Percentiles rank a stretch among this genome's conserved stretches.
Evolutionary conservation across 2,329 filamentous ascomycete species (phyloP).

Genomic region (Colletotrichum sansevieriae): DNA sequence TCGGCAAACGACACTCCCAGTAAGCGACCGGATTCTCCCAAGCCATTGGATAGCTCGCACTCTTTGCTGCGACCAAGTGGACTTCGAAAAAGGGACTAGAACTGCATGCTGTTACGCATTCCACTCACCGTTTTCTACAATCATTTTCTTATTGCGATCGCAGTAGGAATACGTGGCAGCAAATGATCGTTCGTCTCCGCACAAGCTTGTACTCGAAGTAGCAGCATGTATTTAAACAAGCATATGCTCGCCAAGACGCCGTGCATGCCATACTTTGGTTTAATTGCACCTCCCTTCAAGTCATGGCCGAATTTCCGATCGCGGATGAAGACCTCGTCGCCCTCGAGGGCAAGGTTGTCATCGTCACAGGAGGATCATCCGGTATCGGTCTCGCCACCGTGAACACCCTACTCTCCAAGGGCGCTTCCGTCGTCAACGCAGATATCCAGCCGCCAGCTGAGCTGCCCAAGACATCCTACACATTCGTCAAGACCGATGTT

Average conservation of each 20-base stretch:
- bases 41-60: not conserved
- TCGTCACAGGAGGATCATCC: slow-evolving; percentile 78
- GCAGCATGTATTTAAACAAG: not conserved
- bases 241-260: slow-evolving; percentile 4
- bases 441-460: slow-evolving; percentile 61
- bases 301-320: slow-evolving; percentile 61
- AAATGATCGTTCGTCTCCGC: not conserved
- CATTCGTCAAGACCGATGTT: slow-evolving; percentile 62
- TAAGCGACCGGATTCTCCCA: not conserved
- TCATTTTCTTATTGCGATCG: not conserved
- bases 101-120: not conserved
- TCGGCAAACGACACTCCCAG: not conserved
- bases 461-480: slow-evolving; percentile 46
- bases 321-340: slow-evolving; percentile 56
- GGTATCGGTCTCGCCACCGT: slow-evolving; percentile 78
- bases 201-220: not conserved
- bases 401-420: slow-evolving; percentile 62
- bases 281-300: slow-evolving; percentile 24
- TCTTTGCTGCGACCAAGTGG: not conserved
- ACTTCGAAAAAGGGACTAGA: slow-evolving; percentile 1
- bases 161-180: not conserved
- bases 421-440: slow-evolving; percentile 67
- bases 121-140: not conserved
- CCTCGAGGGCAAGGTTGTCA: slow-evolving; percentile 73
- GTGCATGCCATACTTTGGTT: not conserved